These are phyloP conservation scores for Vaccinium vitisidaea DNA, from an alignment of 148 eudicot genomes.

Conservation along the genomic window DNA sequence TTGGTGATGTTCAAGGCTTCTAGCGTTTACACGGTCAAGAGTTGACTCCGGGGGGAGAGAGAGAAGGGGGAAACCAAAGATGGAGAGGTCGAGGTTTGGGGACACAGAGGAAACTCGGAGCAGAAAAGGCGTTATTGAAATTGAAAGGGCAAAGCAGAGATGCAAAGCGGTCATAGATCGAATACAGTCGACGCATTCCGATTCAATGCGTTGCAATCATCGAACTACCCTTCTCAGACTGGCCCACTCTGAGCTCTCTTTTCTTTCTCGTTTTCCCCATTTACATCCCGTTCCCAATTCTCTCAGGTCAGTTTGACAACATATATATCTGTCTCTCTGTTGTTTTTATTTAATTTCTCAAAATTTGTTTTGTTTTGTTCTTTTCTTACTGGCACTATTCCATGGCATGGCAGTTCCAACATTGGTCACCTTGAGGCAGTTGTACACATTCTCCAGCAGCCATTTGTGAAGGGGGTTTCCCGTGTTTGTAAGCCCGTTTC, in stretches of 20 bases:
- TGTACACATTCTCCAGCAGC: slow-evolving; percentile 68
- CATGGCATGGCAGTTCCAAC: slow-evolving; percentile 50
- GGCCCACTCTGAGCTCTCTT: slow-evolving; percentile 63
- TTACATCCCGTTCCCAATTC: slow-evolving; percentile 17
- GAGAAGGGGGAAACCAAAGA: neutral
- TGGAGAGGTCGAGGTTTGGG: neutral
- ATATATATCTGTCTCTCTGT: neutral
- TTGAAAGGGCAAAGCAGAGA: slow-evolving; percentile 34
- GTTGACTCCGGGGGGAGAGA: neutral
- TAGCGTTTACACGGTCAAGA: too few relatives aligned
- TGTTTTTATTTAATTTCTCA: neutral
- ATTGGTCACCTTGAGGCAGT: slow-evolving; percentile 86
- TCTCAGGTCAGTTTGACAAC: slow-evolving; percentile 29
- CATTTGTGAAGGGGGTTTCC: slow-evolving; percentile 74
- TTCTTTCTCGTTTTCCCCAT: slow-evolving; percentile 42
- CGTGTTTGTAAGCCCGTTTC: slow-evolving; percentile 80
- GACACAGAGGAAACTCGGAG: neutral
- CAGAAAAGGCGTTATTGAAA: neutral
- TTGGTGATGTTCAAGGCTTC: too few relatives aligned
- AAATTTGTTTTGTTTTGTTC: neutral
- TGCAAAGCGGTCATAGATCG: slow-evolving; percentile 41
- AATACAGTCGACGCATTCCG: slow-evolving; percentile 13
- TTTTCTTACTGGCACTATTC: too few relatives aligned
- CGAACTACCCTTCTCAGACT: slow-evolving; percentile 61
- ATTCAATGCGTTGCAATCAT: neutral